Base-by-base conservation (phyloP, 768 basidiomycete species). In the Boletus pseudopeckii region DNA sequence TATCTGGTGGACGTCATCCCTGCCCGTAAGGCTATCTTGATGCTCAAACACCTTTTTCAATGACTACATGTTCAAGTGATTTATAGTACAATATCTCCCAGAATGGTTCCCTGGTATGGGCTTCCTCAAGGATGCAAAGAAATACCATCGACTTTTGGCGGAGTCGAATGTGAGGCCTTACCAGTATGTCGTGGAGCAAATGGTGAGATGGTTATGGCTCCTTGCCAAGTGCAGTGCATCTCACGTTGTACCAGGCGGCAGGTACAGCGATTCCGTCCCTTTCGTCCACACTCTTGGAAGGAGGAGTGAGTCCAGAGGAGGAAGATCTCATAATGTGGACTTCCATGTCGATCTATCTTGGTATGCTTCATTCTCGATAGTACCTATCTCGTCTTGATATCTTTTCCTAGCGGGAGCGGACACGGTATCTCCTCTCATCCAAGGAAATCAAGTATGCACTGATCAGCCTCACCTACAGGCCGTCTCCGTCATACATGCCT, bases 131-230 rank as follows among this genome's bases (percentile, higher is more conserved):
- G 53, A 64, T 28, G 73, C 71, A 3, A 64, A 63, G 39, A 51
- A 49, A 39, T 69, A 70, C 59, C 42, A 43, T 4, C 22, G 24
- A 2, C 3, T 72, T 2, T 67, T 77, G 2, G 58, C 64, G 3
- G 65, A 71, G 7, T 75, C 79, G 68, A 65, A 77, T 5, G 71
- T 75, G 20, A 65, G 64, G 6, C 82, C 84, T 0, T 80, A 72
- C 42, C 60, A 69, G 7, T 77, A 70, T 46, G 77, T 77, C 6
- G 71, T 74, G 36, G 59, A 77, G 18, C 75, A 79, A 55, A 76
- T 83, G 65, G 82, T 82, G 52, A 4, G 60, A 18, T 15, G 0
- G 0, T 15, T 20, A n/a, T 36, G 3, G 5, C 4, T 22, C 6
- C 4, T 1, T 30, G 7, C 3, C 15, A 8, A 20, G 20, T 9